Base-by-base conservation (phyloP, 192 early-diverging fungal genomes). In the Lobosporangium transversale region DNA sequence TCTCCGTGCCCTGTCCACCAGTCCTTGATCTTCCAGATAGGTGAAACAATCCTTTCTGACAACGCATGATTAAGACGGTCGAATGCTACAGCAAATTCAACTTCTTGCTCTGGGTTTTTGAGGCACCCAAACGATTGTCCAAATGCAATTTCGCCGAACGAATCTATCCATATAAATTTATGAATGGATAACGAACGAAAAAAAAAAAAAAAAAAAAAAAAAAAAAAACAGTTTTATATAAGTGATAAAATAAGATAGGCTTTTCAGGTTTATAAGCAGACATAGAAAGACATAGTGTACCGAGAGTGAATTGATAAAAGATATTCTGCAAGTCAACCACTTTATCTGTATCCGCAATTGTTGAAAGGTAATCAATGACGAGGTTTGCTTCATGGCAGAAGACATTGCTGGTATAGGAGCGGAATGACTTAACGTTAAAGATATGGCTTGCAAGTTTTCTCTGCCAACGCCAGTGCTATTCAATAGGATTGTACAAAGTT, bases 41-140 rank as follows among this genome's bases (percentile, higher is more conserved):
- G 45, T 6, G 44, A 57, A 18, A 78, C 23, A 15, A 82, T 44
- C 6, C 80, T 57, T 9, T 53, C 35, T 5, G 44, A 40, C 11
- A 79, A 65, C 10, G 45, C 50, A 47, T 31, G 24, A 68, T 87
- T 86, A 20, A 74, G 68, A 17, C 62, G 63, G 61, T 88, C 87
- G 62, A 88, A 89, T 9, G 86, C 68, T 5, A 30, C 59, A 0
- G 86, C 85, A 85, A 89, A 86, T n/a, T 67, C 53, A 35, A 60
- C 37, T 31, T 58, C 60, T 7, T 56, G 36, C 29, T 75, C 57
- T 2, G 66, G 66, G 15, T 80, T 31, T 12, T 54, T 58, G 14
- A 80, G 45, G 27, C 69, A 73, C 30, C 67, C 60, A 31, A 80
- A 68, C 11, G 70, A 37, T 24, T 57, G 32, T 3, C 66, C 65